These are phyloP conservation scores for Chlamydomonas reinhardtii DNA, from an alignment of 163 green algal genomes.

Conservation along the genomic window DNA sequence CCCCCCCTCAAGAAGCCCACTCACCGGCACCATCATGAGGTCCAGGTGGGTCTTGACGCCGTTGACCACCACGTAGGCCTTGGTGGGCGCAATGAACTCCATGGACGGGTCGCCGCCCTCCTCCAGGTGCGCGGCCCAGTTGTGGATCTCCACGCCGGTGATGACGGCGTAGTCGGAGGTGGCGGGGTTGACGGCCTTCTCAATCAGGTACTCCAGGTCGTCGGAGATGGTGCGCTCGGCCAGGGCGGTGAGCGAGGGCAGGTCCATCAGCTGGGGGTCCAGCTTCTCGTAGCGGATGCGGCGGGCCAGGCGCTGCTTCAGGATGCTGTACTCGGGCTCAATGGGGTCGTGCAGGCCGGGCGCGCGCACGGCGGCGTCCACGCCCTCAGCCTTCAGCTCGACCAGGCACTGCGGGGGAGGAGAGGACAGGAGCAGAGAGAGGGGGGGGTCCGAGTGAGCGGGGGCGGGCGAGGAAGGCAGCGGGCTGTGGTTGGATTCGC, in stretches of 20 bases:
- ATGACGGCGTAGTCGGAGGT: slow-evolving; percentile 93
- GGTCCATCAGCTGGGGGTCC: slow-evolving; percentile 32
- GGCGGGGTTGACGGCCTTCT: slow-evolving; percentile 80
- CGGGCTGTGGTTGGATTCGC: neutral
- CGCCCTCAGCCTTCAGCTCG: slow-evolving; percentile 56
- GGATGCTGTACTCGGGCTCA: slow-evolving; percentile 91
- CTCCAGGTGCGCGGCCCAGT: slow-evolving; percentile 70
- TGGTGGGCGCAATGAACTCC: slow-evolving; percentile 82
- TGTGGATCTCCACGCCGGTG: slow-evolving; percentile 89
- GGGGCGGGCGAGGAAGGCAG: neutral
- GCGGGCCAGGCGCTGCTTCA: slow-evolving; percentile 88
- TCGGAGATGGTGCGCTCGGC: slow-evolving; percentile 85
- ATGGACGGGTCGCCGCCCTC: slow-evolving; percentile 74
- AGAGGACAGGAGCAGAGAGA: neutral
- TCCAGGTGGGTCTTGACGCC: slow-evolving; percentile 54
- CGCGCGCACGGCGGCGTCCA: slow-evolving; percentile 31
- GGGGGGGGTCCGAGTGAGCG: no score
- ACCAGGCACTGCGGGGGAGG: slow-evolving; percentile 44
- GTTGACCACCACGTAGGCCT: slow-evolving; percentile 52
- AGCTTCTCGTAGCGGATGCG: slow-evolving; percentile 76
- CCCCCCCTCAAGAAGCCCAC: neutral
- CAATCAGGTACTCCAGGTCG: slow-evolving; percentile 89
- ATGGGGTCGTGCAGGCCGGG: slow-evolving; percentile 80
- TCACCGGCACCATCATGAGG: slow-evolving; percentile 50
- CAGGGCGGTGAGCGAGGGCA: slow-evolving; percentile 76